Percentiles rank a stretch among this genome's conserved stretches.
Evolutionary conservation across 768 basidiomycete species (phyloP).

Genomic region (Mycena vulgaris): DNA sequence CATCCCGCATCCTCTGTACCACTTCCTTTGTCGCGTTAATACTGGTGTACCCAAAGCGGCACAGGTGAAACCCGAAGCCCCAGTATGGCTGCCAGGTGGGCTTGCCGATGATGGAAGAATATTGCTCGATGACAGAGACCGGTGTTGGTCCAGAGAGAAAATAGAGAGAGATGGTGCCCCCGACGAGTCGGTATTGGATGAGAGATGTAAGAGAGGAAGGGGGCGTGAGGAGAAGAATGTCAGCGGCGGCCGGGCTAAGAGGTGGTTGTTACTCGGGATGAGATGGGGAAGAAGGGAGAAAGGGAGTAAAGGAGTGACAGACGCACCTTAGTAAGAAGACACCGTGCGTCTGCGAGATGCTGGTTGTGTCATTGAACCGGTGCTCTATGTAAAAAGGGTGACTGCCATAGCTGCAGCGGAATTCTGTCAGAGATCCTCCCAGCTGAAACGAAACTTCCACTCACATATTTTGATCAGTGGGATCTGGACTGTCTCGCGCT

Average conservation of each 20-base stretch:
- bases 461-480: constrained; percentile 72
- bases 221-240: constrained; percentile 77
- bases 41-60: constrained; percentile 59
- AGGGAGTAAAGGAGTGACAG: constrained; percentile 44
- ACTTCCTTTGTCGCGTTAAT: constrained; percentile 59
- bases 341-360: constrained; percentile 76
- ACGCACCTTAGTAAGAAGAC: constrained; percentile 73
- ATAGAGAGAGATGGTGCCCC: constrained; percentile 85
- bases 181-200: constrained; percentile 80
- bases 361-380: constrained; percentile 67
- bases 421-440: constrained; percentile 13
- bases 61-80: constrained; percentile 86
- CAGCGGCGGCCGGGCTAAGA: constrained; percentile 61
- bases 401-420: constrained; percentile 64
- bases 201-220: constrained; percentile 68
- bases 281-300: constrained; percentile 8
- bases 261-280: constrained; percentile 13
- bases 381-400: constrained; percentile 83
- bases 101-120: constrained; percentile 73
- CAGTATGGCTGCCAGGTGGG: constrained; percentile 82
- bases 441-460: constrained; percentile 19
- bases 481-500: constrained; percentile 73
- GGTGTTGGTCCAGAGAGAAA: constrained; percentile 77
- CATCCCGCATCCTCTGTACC: constrained; percentile 66
- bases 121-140: constrained; percentile 76